Percentiles rank a stretch among this genome's conserved stretches.
Evolutionary conservation across 345 rosid species (phyloP).

Genomic region (Euphorbia pulcherrima): DNA sequence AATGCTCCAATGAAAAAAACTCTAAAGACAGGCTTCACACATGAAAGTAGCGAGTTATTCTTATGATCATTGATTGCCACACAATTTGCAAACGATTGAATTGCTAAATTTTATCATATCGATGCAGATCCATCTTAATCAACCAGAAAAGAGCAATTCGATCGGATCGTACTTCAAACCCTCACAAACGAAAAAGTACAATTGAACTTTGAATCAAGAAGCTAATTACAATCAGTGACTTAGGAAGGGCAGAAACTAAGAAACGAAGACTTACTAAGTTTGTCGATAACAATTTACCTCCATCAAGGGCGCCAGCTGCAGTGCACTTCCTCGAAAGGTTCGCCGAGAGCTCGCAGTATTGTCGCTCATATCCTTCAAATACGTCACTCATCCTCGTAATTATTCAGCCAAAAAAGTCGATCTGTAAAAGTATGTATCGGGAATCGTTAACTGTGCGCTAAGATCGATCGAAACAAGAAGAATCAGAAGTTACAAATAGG

Average conservation of each 20-base stretch:
- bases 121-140: neutral
- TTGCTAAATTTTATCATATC: neutral
- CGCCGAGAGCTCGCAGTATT: conserved; percentile 31
- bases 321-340: conserved; percentile 29
- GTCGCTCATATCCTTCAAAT: conserved; percentile 33
- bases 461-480: neutral
- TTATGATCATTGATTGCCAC: too few species aligned
- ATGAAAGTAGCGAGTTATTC: too few species aligned
- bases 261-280: neutral
- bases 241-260: neutral
- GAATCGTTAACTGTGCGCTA: neutral
- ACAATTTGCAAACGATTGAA: too few species aligned
- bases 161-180: neutral
- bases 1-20: neutral
- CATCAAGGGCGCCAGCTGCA: conserved; percentile 19
- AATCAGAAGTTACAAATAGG: neutral
- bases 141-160: neutral
- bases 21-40: too few species aligned
- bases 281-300: conserved; percentile 20
- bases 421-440: neutral
- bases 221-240: neutral
- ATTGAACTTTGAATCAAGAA: neutral
- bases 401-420: neutral
- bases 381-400: conserved; percentile 22
- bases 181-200: neutral